A percentile compares a stretch with the other conserved stretches of the same genome.
These are phyloP conservation scores for Globisporangium viniferum DNA, from an alignment of 352 stramenopile species.

Conservation along the genomic window DNA sequence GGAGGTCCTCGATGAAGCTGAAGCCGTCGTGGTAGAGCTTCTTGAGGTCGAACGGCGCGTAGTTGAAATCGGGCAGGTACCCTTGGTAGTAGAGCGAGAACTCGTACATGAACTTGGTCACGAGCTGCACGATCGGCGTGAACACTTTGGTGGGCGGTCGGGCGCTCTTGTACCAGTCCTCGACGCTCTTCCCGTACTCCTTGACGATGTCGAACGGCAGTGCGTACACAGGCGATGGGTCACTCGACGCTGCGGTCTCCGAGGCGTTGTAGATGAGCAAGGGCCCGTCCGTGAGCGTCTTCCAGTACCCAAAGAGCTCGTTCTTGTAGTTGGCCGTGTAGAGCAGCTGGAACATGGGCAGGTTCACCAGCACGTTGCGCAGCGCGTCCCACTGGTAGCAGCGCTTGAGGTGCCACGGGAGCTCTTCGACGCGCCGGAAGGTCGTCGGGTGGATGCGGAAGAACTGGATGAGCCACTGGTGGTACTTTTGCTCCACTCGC, in stretches of 20 bases:
- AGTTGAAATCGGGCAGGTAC: slow-evolving; percentile 68
- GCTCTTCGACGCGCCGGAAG: slow-evolving; percentile 82
- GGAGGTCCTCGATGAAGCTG: slow-evolving; percentile 60
- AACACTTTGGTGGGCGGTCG: slow-evolving; percentile 75
- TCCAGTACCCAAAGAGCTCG: slow-evolving; percentile 92
- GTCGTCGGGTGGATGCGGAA: slow-evolving; percentile 80
- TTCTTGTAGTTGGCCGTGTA: slow-evolving; percentile 87
- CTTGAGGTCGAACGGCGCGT: slow-evolving; percentile 71
- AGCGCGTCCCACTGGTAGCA: slow-evolving; percentile 87
- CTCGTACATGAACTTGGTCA: slow-evolving; percentile 90
- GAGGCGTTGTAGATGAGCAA: slow-evolving; percentile 43
- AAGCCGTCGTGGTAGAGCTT: slow-evolving; percentile 72
- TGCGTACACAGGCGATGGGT: slow-evolving; percentile 40
- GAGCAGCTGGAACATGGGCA: slow-evolving; percentile 91
- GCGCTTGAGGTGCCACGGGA: slow-evolving; percentile 91
- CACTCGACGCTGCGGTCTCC: slow-evolving; percentile 13
- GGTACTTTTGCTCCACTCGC: slow-evolving; percentile 61
- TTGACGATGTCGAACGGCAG: slow-evolving; percentile 90
- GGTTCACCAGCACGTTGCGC: slow-evolving; percentile 83
- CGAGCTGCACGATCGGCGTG: slow-evolving; percentile 67
- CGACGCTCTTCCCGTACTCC: slow-evolving; percentile 87
- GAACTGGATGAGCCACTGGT: slow-evolving; percentile 84
- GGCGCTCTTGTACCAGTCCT: slow-evolving; percentile 82
- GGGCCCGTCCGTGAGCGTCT: slow-evolving; percentile 76
- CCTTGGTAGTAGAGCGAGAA: slow-evolving; percentile 80